Evolutionary conservation across 768 basidiomycete species (phyloP), one percentile per base, ranked within the genome.

Genomic region (Pleurotus cornucopiae): DNA sequence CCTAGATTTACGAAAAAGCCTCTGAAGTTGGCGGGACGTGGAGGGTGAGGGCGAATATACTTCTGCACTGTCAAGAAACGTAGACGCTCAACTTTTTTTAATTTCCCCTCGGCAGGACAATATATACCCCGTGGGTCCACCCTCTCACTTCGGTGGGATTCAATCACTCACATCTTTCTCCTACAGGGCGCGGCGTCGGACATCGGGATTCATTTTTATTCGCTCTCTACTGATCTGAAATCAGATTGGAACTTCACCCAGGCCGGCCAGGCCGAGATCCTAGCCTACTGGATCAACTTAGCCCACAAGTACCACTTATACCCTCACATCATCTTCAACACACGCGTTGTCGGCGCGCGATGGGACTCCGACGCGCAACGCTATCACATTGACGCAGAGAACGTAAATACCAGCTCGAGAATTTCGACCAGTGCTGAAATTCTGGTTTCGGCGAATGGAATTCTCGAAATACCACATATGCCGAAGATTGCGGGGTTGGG

Each of bases 11-110:
- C 34, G 80, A 82, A 60, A 76, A 77, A 51, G 73, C 63, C 2
- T 48, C 51, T 4, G 73, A 74, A 38, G 70, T 81, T 14, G 81
- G 81, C 6, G 79, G 80, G 38, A 78, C 78, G 25, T 82, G 81
- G 80, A 70, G 78, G 58, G 80, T 82, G 55, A 58, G 78, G 40
- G 6, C 34, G 7, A 46, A 14, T 40, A 11, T 5, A n/a, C 41
- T 9, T 14, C 13, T n/a, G 14, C 41, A 30, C 30, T 6, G 21
- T 51, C 73, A 18, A 14, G 21, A 7, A 34, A 4, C 38, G 20
- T 18, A 6, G 11, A n/a, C 21, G 37, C 13, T 21, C 38, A 41
- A 39, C 6, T n/a, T n/a, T 37, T n/a, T 34, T 7, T 13, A 11
- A 4, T 14, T 1, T 20, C 13, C 48, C 37, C n/a, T 1, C 16